phyloP scores from a whole-genome alignment of 2,329 filamentous ascomycete species.

The Cercospora canescens region DNA sequence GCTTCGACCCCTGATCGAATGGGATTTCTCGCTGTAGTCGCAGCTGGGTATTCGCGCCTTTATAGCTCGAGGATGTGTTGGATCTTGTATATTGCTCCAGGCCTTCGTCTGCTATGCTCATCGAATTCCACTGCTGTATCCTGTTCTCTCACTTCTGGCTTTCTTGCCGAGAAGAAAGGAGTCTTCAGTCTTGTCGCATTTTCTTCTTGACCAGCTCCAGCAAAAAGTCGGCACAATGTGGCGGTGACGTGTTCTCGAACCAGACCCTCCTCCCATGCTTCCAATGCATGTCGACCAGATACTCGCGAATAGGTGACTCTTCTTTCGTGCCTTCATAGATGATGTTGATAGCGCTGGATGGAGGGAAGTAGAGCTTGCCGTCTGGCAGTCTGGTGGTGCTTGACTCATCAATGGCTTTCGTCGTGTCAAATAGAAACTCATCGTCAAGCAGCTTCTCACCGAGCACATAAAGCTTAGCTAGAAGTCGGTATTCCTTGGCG shows the following conservation, averaged over 20 bases:
- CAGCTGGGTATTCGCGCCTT: not conserved
- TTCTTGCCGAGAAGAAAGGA: not conserved
- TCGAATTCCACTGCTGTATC: not conserved
- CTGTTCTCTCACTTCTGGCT: not conserved
- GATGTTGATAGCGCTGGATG: not conserved
- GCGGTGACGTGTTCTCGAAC: not conserved
- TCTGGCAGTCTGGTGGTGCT: not conserved
- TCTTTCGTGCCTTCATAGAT: not conserved
- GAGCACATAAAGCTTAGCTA: constrained; percentile 7
- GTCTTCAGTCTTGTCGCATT: not conserved
- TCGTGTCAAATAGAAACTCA: not conserved
- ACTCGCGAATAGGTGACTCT: not conserved
- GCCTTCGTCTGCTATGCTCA: not conserved
- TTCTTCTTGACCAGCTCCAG: not conserved
- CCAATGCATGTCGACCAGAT: not conserved
- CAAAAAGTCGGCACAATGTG: not conserved
- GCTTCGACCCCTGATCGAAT: not conserved
- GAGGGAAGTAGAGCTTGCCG: not conserved
- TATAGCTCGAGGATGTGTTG: not conserved
- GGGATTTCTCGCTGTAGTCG: not conserved
- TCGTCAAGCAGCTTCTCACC: constrained; percentile 7
- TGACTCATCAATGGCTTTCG: not conserved
- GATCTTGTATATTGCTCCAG: too few species aligned
- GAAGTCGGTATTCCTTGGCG: not conserved
- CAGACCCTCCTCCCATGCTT: not conserved